phyloP scores from a whole-genome alignment of 352 stramenopile genomes.

The Phytophthora uliginosa region DNA sequence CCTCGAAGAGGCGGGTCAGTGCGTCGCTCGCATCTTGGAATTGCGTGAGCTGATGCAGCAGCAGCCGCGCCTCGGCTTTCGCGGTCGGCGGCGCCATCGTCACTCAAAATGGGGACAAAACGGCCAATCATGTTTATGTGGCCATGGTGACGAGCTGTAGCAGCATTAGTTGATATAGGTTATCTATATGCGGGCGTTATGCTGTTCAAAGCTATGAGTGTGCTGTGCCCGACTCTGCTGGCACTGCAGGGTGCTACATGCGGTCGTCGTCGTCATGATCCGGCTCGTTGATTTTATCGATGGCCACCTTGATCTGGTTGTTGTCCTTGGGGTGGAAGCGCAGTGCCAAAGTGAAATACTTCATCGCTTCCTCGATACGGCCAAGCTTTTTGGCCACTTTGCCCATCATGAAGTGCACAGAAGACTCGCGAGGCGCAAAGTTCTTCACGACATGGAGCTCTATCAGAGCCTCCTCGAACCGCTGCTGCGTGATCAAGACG shows the following conservation, averaged over 20 bases:
- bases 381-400: slow-evolving; percentile 94
- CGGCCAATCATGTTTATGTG: slow-evolving; percentile 36
- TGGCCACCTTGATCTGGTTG: slow-evolving; percentile 97
- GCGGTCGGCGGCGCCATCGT: slow-evolving; percentile 25
- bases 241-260: slow-evolving; percentile 38
- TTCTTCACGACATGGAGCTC: slow-evolving; percentile 95
- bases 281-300: slow-evolving; percentile 92
- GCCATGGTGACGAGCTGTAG: neutral
- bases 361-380: slow-evolving; percentile 94
- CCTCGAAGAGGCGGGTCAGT: slow-evolving; percentile 59
- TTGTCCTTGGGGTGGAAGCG: slow-evolving; percentile 99
- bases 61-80: slow-evolving; percentile 42
- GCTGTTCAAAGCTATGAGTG: neutral
- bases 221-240: neutral
- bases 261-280: slow-evolving; percentile 66
- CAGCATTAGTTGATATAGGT: slow-evolving; percentile 11
- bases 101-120: slow-evolving; percentile 15
- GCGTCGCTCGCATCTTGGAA: slow-evolving; percentile 62
- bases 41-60: slow-evolving; percentile 69
- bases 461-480: slow-evolving; percentile 92
- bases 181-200: slow-evolving; percentile 34
- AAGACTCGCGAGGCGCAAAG: slow-evolving; percentile 96
- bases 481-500: slow-evolving; percentile 95
- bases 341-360: slow-evolving; percentile 96
- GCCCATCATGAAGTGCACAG: slow-evolving; percentile 98